These are phyloP conservation scores for Penicillium thymicola DNA, from an alignment of 2,329 filamentous ascomycete genomes.

Conservation along the genomic window DNA sequence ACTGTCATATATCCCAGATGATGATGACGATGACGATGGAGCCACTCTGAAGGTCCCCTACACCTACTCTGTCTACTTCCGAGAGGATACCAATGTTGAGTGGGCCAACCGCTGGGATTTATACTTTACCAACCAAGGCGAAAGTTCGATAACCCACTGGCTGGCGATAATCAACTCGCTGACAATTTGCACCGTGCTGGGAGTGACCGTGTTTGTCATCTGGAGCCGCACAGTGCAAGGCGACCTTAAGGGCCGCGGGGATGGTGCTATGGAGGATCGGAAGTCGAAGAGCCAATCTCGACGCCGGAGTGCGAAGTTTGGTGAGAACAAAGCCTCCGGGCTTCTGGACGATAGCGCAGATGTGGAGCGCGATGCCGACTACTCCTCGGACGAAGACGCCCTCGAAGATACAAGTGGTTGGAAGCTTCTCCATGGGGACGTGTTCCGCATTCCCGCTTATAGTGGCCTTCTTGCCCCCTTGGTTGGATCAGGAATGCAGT, in stretches of 20 bases:
- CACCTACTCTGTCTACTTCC: constrained; percentile 87
- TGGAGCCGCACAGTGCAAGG: constrained; percentile 72
- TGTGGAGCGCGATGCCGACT: constrained; percentile 51
- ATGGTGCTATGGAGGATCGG: constrained; percentile 63
- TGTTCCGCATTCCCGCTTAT: constrained; percentile 70
- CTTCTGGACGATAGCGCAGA: constrained; percentile 61
- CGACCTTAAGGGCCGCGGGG: constrained; percentile 73
- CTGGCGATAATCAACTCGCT: constrained; percentile 83
- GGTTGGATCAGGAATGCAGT: constrained; percentile 80
- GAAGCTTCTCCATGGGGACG: constrained; percentile 85
- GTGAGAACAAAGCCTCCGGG: constrained; percentile 54
- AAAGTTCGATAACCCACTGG: constrained; percentile 80
- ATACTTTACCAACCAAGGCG: constrained; percentile 84
- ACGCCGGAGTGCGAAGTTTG: constrained; percentile 34
- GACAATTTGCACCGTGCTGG: constrained; percentile 75
- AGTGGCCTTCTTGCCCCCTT: constrained; percentile 74
- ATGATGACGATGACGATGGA: constrained; percentile 59
- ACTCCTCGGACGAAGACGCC: constrained; percentile 66
- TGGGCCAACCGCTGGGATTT: constrained; percentile 85
- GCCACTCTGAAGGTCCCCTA: constrained; percentile 72
- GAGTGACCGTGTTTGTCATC: constrained; percentile 76
- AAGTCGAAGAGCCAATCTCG: constrained; percentile 52
- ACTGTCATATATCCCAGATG: constrained; percentile 58
- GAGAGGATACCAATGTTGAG: constrained; percentile 74
- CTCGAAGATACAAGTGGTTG: constrained; percentile 80